Evolutionary conservation across 345 rosid genomes (phyloP).

Genomic region (Viola odorata): DNA sequence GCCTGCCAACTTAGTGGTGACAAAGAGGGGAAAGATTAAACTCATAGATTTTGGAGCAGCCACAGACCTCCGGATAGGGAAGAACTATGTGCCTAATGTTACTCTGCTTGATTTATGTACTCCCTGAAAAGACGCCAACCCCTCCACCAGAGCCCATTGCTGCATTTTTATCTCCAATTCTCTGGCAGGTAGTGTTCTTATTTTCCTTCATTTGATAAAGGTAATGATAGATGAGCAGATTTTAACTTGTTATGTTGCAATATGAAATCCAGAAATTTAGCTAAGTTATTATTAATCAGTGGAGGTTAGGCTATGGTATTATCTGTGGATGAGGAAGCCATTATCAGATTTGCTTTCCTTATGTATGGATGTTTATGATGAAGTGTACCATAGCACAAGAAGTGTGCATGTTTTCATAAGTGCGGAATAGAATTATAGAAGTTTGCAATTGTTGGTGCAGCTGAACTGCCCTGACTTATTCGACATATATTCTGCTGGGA

Average conservation of each 20-base stretch:
- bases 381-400: too few relatives aligned
- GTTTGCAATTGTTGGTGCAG: conserved; percentile 37
- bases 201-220: too few relatives aligned
- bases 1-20: conserved; percentile 89
- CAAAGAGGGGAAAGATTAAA: conserved; percentile 83
- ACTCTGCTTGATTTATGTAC: conserved; percentile 84
- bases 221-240: too few relatives aligned
- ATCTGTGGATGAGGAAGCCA: too few relatives aligned
- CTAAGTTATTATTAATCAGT: too few relatives aligned
- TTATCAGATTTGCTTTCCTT: too few relatives aligned
- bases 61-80: conserved; percentile 93
- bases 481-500: conserved; percentile 85
- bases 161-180: conserved; percentile 78
- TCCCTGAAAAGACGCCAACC: conserved; percentile 86
- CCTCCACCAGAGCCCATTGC: conserved; percentile 97
- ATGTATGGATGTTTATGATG: too few relatives aligned
- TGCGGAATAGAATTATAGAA: conserved; percentile 16
- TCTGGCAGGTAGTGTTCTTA: conserved; percentile 63
- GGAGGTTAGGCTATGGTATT: too few relatives aligned
- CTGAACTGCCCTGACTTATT: conserved; percentile 93
- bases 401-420: too few relatives aligned
- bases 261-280: too few relatives aligned
- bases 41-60: conserved; percentile 98
- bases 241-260: too few relatives aligned
- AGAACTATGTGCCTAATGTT: conserved; percentile 68